These are phyloP conservation scores for Leccinum fibrillosum DNA, from an alignment of 768 basidiomycete genomes.

Conservation along the genomic window DNA sequence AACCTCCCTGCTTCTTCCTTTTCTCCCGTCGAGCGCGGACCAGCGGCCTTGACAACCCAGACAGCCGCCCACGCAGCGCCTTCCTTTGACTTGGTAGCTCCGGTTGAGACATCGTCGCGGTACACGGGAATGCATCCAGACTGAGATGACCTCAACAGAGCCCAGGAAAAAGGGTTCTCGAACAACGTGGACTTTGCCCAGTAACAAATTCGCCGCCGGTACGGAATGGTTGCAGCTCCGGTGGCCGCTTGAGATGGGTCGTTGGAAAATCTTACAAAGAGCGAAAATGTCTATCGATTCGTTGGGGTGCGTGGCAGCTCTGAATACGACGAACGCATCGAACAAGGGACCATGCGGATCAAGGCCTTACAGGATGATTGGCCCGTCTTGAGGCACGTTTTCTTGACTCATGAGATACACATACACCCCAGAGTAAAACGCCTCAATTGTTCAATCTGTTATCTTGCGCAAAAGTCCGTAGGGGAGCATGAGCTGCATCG, in stretches of 20 bases:
- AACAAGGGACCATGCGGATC: not conserved
- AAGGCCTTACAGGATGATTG: constrained; percentile 53
- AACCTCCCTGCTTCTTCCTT: constrained; percentile 26
- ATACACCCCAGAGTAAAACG: constrained; percentile 61
- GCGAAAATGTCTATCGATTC: constrained; percentile 61
- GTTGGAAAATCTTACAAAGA: constrained; percentile 32
- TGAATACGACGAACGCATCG: constrained; percentile 17
- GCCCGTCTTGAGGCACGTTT: constrained; percentile 54
- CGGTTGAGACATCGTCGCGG: constrained; percentile 37
- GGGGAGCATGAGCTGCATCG: constrained; percentile 49
- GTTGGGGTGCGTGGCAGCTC: constrained; percentile 63
- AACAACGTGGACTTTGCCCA: constrained; percentile 77
- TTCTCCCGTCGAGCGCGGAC: constrained; percentile 16
- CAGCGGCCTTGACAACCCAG: constrained; percentile 54
- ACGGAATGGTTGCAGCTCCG: constrained; percentile 54
- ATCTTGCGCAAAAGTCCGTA: constrained; percentile 59
- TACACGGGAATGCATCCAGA: constrained; percentile 70
- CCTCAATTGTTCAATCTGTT: constrained; percentile 56
- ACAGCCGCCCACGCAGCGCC: constrained; percentile 72
- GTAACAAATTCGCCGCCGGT: constrained; percentile 54
- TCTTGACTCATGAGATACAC: constrained; percentile 55
- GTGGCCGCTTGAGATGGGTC: not conserved
- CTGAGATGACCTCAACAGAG: constrained; percentile 44
- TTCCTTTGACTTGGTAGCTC: constrained; percentile 48
- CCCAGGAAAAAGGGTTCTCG: constrained; percentile 48